A percentile compares a stretch with the other conserved stretches of the same genome.
Conservation (phyloP, 306 rosid species). For the Arachis hypogaea region DNA sequence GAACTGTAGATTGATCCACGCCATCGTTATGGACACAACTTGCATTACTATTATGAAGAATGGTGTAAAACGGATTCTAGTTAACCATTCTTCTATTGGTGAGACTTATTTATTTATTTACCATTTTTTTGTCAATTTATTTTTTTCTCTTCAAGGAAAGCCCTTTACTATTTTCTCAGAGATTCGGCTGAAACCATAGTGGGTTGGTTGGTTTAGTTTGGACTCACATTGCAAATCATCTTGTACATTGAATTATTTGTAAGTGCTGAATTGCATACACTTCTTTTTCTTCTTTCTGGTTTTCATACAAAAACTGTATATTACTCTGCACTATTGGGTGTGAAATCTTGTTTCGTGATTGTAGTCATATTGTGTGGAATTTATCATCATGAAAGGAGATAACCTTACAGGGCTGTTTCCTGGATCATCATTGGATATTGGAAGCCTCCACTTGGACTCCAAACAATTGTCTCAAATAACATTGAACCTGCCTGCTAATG, state of each 20-base stretch:
- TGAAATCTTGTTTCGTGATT: constrained; percentile 16
- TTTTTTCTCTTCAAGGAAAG: neutral
- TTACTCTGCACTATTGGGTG: constrained; percentile 2
- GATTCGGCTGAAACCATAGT: neutral
- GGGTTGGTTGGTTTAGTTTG: constrained; percentile 13
- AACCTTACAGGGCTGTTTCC: constrained; percentile 77
- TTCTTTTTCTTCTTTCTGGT: neutral
- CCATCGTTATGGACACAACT: constrained; percentile 94
- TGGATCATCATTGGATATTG: constrained; percentile 63
- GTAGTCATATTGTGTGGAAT: constrained; percentile 83
- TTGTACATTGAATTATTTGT: constrained; percentile 78
- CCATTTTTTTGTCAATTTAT: neutral
- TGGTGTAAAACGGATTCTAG: constrained; percentile 83
- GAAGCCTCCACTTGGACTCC: constrained; percentile 55
- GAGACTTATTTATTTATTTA: constrained; percentile 18
- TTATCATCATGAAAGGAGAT: constrained; percentile 84
- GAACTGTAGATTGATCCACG: constrained; percentile 85
- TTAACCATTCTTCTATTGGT: constrained; percentile 95
- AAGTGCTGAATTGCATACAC: constrained; percentile 47
- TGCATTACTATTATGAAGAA: constrained; percentile 74
- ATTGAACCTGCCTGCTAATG: constrained; percentile 63
- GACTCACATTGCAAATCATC: constrained; percentile 60
- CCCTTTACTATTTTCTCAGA: neutral
- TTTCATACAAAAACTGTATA: neutral
- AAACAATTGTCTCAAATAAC: constrained; percentile 76